Base-by-base conservation (phyloP, 164 flowering plant genomes). In the Stephania cephalantha region DNA sequence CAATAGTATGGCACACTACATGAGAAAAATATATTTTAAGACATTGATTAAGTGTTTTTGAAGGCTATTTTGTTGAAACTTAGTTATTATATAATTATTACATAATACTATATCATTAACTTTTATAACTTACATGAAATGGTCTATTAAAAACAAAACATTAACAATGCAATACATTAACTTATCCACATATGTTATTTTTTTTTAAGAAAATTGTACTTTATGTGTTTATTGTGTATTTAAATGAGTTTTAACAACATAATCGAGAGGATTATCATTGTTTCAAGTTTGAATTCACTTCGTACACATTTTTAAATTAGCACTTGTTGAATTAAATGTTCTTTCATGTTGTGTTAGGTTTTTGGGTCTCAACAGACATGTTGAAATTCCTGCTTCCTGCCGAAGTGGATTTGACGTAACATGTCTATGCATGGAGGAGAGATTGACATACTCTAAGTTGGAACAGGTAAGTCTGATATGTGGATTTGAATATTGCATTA, bases 371-470 rank as follows among this genome's bases (percentile, higher is more conserved):
- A 82, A 82, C 13, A 97, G 92, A 78, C 74, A 83, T 17, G 75
- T 76, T n/a, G 89, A 88, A 78, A 88, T 94, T 69, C 97, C 98
- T 70, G 73, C 29, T 46, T 78, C 94, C 66, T 96, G 97, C 83
- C 79, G 77, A 74, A 87, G 86, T 80, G 84, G 90, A 73, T 94
- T 96, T 85, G 93, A 88, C 75, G 90, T 91, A 20, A 85, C 87
- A 69, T 92, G 99, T 79, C 79, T 80, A 53, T 82, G 90, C 70
- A 95, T 95, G 99, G 97, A 91, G 82, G 93, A 91, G 81, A 88
- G 84, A 76, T 73, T 93, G 74, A 84, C 92, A 20, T 95, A 90
- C 83, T 80, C 91, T 22, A 71, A 80, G 76, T 75, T 79, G 64
- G 98, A 95, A 79, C 88, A 92, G 93, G 99, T 93, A 85, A 31